Conservation (phyloP, 768 basidiomycete species). For the Tylopilus cervinicoccineus region DNA sequence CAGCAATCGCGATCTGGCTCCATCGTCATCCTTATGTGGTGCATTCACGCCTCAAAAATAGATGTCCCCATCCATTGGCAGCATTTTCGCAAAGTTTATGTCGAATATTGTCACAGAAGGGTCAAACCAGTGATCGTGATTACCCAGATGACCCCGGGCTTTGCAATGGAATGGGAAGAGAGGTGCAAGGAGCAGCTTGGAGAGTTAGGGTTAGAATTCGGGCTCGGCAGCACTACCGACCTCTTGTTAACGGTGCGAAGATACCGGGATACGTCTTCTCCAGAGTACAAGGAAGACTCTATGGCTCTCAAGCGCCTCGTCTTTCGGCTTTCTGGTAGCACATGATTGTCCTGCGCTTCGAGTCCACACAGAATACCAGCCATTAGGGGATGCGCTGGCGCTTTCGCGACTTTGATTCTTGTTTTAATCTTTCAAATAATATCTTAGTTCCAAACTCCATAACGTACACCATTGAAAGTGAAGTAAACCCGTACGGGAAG, state of each 20-base stretch:
- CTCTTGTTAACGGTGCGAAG: slow-evolving; percentile 16
- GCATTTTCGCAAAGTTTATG: slow-evolving; percentile 25
- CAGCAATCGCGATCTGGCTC: slow-evolving; percentile 5
- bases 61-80: slow-evolving; percentile 24
- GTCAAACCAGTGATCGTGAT: slow-evolving; percentile 25
- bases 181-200: slow-evolving; percentile 19
- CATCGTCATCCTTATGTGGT: slow-evolving; percentile 23
- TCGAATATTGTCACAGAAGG: slow-evolving; percentile 22
- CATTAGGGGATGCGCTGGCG: neutral
- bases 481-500: neutral
- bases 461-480: neutral
- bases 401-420: neutral
- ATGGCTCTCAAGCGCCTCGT: slow-evolving; percentile 15
- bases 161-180: slow-evolving; percentile 13
- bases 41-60: slow-evolving; percentile 29
- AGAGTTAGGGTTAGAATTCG: slow-evolving; percentile 8
- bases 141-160: slow-evolving; percentile 21
- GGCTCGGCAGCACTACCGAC: neutral
- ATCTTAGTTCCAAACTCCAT: neutral
- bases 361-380: neutral
- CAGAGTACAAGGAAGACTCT: slow-evolving; percentile 20
- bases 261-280: slow-evolving; percentile 11
- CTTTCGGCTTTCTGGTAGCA: slow-evolving; percentile 11
- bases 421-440: neutral
- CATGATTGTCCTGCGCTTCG: neutral